phyloP scores from a whole-genome alignment of 2,329 filamentous ascomycete genomes.

The Chalara sp. region DNA sequence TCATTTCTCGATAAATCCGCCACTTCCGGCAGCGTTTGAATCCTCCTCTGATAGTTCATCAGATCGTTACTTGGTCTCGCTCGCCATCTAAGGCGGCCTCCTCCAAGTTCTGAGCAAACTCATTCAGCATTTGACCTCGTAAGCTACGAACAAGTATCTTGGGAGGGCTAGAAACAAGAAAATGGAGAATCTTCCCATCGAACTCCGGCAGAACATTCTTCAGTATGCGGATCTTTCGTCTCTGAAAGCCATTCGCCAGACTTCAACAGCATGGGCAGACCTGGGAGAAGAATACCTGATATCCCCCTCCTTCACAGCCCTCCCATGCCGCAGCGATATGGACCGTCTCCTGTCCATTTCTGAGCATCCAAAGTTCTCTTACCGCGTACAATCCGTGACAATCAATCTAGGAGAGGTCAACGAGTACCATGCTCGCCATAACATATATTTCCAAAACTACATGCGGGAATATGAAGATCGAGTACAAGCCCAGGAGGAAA shows the following conservation, averaged over 20 bases:
- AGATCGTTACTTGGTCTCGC: no score
- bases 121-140: no score
- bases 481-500: slow-evolving; percentile 12
- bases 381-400: slow-evolving; percentile 8
- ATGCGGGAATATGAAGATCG: slow-evolving; percentile 20
- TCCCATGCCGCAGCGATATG: slow-evolving; percentile 18
- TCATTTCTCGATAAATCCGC: no score
- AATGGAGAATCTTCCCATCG: slow-evolving; percentile 19
- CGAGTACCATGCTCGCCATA: slow-evolving; percentile 24
- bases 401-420: slow-evolving; percentile 23
- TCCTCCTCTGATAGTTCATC: no score
- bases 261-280: slow-evolving; percentile 15
- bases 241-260: slow-evolving; percentile 15
- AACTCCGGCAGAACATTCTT: slow-evolving; percentile 17
- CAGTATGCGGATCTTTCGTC: slow-evolving; percentile 6
- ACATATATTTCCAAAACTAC: slow-evolving; percentile 23
- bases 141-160: no score
- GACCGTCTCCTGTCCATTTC: slow-evolving; percentile 16
- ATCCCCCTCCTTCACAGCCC: slow-evolving; percentile 10
- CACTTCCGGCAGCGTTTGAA: no score
- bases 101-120: no score
- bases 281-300: slow-evolving; percentile 22
- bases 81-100: no score
- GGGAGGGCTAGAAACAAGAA: no score
- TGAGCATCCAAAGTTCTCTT: slow-evolving; percentile 13